Conservation (phyloP, 2,329 filamentous ascomycete genomes). For the Zasmidium cellare region DNA sequence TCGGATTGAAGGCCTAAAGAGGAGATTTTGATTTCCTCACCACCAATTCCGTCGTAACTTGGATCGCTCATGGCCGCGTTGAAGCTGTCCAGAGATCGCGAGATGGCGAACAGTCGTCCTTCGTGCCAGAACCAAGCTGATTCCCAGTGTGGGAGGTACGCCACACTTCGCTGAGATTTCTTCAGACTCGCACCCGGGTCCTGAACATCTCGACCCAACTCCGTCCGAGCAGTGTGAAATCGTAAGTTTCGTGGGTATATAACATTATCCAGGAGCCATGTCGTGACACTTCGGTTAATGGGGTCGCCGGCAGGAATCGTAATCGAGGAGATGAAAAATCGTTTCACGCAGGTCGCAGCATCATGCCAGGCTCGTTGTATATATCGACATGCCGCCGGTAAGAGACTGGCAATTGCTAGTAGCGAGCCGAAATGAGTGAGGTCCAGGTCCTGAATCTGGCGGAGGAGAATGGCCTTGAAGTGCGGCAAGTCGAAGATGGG, state of each 20-base stretch:
- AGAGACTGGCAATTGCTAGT: conserved; percentile 21
- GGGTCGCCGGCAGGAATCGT: conserved; percentile 26
- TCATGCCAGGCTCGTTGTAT: conserved; percentile 20
- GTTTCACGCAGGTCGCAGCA: conserved; percentile 21
- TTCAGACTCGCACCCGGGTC: conserved; percentile 25
- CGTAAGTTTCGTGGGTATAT: conserved; percentile 21
- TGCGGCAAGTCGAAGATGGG: conserved; percentile 13
- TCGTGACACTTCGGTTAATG: conserved; percentile 25
- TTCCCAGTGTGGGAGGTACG: conserved; percentile 26
- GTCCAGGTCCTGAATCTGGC: conserved; percentile 20
- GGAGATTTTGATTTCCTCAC: conserved; percentile 36
- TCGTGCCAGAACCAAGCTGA: conserved; percentile 26
- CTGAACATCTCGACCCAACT: conserved; percentile 15
- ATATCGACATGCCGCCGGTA: conserved; percentile 23
- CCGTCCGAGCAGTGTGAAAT: conserved; percentile 26
- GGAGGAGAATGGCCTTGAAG: conserved; percentile 16
- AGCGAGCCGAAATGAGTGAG: conserved; percentile 27
- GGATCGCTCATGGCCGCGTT: conserved; percentile 20
- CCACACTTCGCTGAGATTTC: conserved; percentile 22
- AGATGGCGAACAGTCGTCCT: conserved; percentile 17
- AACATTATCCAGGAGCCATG: conserved; percentile 26
- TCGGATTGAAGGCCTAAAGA: conserved; percentile 46
- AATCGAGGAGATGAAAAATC: conserved; percentile 26
- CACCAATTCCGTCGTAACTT: conserved; percentile 26
- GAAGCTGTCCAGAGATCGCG: conserved; percentile 22